These are phyloP conservation scores for Diaporthe capsici DNA, from an alignment of 2,329 filamentous ascomycete species.

Conservation along the genomic window DNA sequence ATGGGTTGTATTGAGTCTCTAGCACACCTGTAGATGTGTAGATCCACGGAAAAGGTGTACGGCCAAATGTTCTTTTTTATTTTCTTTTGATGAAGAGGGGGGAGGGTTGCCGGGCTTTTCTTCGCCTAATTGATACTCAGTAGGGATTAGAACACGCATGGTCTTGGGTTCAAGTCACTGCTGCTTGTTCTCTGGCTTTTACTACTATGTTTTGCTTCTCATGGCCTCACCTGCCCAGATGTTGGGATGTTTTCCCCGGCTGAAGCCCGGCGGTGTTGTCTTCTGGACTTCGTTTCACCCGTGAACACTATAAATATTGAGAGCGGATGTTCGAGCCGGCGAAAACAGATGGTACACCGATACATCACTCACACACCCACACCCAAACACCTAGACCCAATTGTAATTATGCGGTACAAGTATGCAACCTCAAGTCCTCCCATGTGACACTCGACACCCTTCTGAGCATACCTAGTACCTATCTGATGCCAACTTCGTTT, in stretches of 20 bases:
- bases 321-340: too few relatives aligned
- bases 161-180: background rate
- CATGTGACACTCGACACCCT: too few relatives aligned
- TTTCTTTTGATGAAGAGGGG: background rate
- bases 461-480: background rate
- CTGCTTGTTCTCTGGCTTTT: background rate
- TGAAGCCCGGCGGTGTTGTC: background rate
- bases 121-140: background rate
- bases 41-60: background rate
- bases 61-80: background rate
- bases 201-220: background rate
- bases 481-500: too few relatives aligned
- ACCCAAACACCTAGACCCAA: too few relatives aligned
- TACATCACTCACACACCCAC: too few relatives aligned
- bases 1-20: background rate
- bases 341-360: too few relatives aligned
- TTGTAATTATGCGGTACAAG: too few relatives aligned
- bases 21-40: background rate
- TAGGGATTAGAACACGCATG: background rate
- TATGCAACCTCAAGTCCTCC: too few relatives aligned
- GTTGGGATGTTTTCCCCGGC: background rate
- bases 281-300: too few relatives aligned
- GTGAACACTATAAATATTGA: background rate
- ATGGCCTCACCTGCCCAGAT: background rate
- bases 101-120: background rate